phyloP scores from a whole-genome alignment of 768 basidiomycete species.

The Clitopilus passeckerianus region DNA sequence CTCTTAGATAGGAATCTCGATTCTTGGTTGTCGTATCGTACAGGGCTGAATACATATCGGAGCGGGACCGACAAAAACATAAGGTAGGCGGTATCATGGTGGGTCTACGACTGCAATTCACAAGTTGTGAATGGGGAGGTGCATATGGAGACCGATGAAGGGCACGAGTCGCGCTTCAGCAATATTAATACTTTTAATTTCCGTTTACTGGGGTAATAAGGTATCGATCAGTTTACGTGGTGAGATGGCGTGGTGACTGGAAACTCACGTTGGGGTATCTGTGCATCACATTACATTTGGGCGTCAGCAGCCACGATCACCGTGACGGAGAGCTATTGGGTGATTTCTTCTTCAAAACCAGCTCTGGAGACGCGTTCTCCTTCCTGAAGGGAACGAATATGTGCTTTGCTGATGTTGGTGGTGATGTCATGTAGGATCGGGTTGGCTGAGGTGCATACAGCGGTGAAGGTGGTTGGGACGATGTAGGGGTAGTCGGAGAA shows the following conservation, averaged over 20 bases:
- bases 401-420: constrained; percentile 18
- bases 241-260: not conserved
- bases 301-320: not conserved
- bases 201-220: not conserved
- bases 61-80: not conserved
- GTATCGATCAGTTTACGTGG: not conserved
- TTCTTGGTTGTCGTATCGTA: not conserved
- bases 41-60: not conserved
- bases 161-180: not conserved
- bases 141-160: not conserved
- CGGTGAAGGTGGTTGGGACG: constrained; percentile 11
- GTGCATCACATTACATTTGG: not conserved
- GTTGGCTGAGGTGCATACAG: constrained; percentile 23
- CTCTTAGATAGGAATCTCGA: not conserved
- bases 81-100: not conserved
- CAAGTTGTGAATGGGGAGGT: not conserved
- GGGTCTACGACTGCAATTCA: not conserved
- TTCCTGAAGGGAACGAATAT: constrained; percentile 53
- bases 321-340: constrained; percentile 2
- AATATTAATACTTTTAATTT: not conserved
- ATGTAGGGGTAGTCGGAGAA: constrained; percentile 14
- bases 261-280: constrained; percentile 1
- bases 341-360: constrained; percentile 35
- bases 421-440: constrained; percentile 8
- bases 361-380: constrained; percentile 50